These are phyloP conservation scores for Hyaloperonospora brassicae DNA, from an alignment of 352 stramenopile species.

Conservation along the genomic window DNA sequence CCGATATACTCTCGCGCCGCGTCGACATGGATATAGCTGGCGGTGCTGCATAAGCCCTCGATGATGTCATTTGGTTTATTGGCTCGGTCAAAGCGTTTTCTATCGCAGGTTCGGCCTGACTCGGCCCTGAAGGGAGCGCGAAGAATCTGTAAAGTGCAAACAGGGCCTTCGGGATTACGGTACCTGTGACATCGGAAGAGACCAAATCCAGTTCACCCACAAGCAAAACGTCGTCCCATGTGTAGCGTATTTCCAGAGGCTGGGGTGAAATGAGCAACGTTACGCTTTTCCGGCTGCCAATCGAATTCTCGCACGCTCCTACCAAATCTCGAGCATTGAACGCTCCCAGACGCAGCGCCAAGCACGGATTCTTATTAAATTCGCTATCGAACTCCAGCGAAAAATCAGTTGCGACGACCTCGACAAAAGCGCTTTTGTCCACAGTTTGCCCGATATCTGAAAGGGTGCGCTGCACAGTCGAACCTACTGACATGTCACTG, in stretches of 20 bases:
- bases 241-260: constrained; percentile 42
- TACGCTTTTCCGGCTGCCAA: constrained; percentile 5
- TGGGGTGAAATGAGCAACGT: constrained; percentile 37
- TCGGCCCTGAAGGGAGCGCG: constrained; percentile 24
- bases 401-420: constrained; percentile 29
- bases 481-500: constrained; percentile 6
- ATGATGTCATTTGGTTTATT: constrained; percentile 5
- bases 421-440: constrained; percentile 15
- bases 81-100: background rate
- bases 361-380: constrained; percentile 35
- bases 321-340: constrained; percentile 36
- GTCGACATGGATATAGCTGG: constrained; percentile 22
- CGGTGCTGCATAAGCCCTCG: constrained; percentile 1
- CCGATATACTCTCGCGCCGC: constrained; percentile 41
- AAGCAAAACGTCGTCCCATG: constrained; percentile 42
- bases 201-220: constrained; percentile 44
- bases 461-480: constrained; percentile 12
- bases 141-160: constrained; percentile 51
- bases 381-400: constrained; percentile 32
- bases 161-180: constrained; percentile 44
- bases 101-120: constrained; percentile 2
- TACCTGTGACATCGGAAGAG: constrained; percentile 43
- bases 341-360: constrained; percentile 33
- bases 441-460: background rate
- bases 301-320: constrained; percentile 17